Percentiles rank a stretch among this genome's conserved stretches.
These are phyloP conservation scores for Shiraia sp. DNA, from an alignment of 2,329 filamentous ascomycete species.

Conservation along the genomic window DNA sequence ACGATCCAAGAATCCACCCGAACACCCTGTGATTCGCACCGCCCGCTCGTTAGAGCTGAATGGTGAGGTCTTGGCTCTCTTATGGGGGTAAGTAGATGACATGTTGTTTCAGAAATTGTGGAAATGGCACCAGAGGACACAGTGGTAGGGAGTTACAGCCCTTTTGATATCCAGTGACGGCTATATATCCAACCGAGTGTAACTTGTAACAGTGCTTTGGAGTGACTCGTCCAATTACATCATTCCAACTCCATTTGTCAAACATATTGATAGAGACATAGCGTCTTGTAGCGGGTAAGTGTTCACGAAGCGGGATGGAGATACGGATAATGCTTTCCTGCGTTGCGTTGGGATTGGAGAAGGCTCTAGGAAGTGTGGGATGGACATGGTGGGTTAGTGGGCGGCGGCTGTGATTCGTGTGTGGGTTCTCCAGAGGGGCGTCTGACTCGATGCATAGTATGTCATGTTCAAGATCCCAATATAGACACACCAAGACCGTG, in stretches of 20 bases:
- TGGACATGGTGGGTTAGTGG: too few species aligned
- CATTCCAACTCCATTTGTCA: too few species aligned
- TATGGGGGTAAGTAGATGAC: constrained; percentile 4
- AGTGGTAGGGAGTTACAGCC: neutral
- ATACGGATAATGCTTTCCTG: constrained; percentile 24
- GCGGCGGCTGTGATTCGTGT: too few species aligned
- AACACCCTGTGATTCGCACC: constrained; percentile 40
- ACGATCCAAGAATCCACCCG: constrained; percentile 47
- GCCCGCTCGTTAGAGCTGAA: constrained; percentile 24
- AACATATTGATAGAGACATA: constrained; percentile 7
- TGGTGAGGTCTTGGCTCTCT: constrained; percentile 14
- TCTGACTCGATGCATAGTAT: too few species aligned
- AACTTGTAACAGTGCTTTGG: too few species aligned
- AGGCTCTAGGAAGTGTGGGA: too few species aligned
- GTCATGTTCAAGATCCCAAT: too few species aligned
- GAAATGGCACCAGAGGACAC: neutral
- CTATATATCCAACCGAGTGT: constrained; percentile 24
- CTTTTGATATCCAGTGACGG: neutral
- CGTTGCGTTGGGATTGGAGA: neutral
- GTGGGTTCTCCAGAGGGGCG: too few species aligned
- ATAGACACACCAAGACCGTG: too few species aligned
- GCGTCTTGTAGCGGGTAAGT: constrained; percentile 15
- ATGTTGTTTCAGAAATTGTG: neutral
- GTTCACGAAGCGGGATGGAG: constrained; percentile 15
- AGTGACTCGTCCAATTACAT: too few species aligned